These are phyloP conservation scores for Pulveroboletus frians DNA, from an alignment of 768 basidiomycete species.

Conservation along the genomic window DNA sequence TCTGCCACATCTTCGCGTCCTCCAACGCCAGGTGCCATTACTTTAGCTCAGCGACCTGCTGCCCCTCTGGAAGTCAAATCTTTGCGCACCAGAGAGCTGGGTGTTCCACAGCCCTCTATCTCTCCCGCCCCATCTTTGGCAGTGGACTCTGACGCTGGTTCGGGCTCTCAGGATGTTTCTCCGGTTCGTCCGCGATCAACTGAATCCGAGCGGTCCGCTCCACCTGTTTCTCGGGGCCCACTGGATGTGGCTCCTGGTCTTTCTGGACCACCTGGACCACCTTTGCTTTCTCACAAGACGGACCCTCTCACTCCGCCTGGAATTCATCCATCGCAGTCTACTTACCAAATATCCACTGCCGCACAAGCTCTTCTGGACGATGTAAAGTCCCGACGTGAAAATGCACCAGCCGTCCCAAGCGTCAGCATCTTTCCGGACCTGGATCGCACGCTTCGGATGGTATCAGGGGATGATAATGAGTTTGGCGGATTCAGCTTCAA, in stretches of 20 bases:
- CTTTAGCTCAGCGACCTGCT: conserved; percentile 38
- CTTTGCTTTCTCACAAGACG: conserved; percentile 41
- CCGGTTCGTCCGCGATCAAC: conserved; percentile 39
- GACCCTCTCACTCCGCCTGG: conserved; percentile 46
- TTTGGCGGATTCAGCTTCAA: conserved; percentile 81
- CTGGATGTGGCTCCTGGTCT: conserved; percentile 59
- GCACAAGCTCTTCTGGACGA: conserved; percentile 83
- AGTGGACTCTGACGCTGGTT: conserved; percentile 47
- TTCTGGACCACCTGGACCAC: conserved; percentile 46
- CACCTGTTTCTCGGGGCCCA: conserved; percentile 45
- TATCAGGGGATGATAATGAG: conserved; percentile 57
- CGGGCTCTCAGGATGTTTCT: conserved; percentile 39
- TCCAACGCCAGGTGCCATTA: conserved; percentile 42
- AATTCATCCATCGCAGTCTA: conserved; percentile 40
- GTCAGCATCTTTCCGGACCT: conserved; percentile 83
- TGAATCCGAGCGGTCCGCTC: conserved; percentile 35
- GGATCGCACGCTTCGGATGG: conserved; percentile 72
- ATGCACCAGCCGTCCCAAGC: conserved; percentile 36
- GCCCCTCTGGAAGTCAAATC: conserved; percentile 41
- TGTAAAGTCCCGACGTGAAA: conserved; percentile 69
- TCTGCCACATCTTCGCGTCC: conserved; percentile 55
- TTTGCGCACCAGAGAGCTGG: conserved; percentile 37
- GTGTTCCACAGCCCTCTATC: conserved; percentile 34
- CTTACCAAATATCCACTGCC: conserved; percentile 84
- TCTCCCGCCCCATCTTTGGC: conserved; percentile 46